These are phyloP conservation scores for Syzygium aromaticum DNA, from an alignment of 345 rosid genomes.

Conservation along the genomic window DNA sequence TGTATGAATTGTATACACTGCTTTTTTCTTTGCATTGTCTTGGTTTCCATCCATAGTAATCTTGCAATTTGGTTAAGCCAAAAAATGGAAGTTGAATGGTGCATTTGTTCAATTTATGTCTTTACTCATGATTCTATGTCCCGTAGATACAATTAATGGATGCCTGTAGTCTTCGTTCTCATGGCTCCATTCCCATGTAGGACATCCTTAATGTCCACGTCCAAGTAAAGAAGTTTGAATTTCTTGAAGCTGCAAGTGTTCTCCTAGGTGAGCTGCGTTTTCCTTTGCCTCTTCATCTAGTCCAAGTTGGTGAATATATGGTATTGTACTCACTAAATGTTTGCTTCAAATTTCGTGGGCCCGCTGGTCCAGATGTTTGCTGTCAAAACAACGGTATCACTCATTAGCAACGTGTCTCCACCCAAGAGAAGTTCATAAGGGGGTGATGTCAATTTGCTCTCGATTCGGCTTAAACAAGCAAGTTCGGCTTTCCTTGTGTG, in stretches of 20 bases:
- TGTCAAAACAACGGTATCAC: conserved; percentile 23
- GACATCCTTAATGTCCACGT: conserved; percentile 13
- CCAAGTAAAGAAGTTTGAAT: conserved; percentile 25
- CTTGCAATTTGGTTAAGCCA: not conserved
- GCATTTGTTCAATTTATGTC: not conserved
- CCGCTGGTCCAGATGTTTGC: conserved; percentile 31
- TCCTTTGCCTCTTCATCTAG: not conserved
- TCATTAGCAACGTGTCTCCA: conserved; percentile 65
- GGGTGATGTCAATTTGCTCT: not conserved
- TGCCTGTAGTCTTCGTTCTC: not conserved
- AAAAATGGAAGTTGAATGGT: not conserved
- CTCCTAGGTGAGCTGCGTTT: conserved; percentile 22
- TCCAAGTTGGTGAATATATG: not conserved
- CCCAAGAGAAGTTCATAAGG: conserved; percentile 46
- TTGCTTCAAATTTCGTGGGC: not conserved
- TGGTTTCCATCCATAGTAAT: not conserved
- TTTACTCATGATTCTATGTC: not conserved
- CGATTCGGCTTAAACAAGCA: not conserved
- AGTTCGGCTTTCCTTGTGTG: not conserved
- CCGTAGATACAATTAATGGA: not conserved
- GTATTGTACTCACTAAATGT: not conserved
- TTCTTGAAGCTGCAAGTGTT: conserved; percentile 21
- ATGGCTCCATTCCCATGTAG: not conserved
- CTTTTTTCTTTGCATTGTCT: not conserved
- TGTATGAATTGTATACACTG: not conserved